Percentiles rank a stretch among this genome's conserved stretches.
These are phyloP conservation scores for Trichosporon ovoides DNA, from an alignment of 1,284 basidiomycete genomes.

Conservation along the genomic window DNA sequence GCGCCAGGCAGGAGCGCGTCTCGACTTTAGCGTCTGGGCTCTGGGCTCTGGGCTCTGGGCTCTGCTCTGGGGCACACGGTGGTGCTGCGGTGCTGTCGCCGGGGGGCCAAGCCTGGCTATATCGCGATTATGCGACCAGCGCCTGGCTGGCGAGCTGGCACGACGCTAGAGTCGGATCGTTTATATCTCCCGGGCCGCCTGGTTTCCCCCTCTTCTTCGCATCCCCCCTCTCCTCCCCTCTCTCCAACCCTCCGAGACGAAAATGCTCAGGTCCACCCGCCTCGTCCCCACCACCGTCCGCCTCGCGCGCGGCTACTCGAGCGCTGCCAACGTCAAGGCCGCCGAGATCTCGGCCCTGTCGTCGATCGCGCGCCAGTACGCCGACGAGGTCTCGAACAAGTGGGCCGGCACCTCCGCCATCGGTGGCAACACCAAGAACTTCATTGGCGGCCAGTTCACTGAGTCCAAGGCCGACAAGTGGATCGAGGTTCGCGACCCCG, in stretches of 20 bases:
- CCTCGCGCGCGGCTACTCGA: constrained; percentile 26
- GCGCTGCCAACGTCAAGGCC: constrained; percentile 20
- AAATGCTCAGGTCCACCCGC: constrained; percentile 20
- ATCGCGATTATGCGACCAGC: no score
- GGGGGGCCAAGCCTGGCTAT: neutral
- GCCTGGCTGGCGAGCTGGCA: neutral
- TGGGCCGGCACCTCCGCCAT: constrained; percentile 82
- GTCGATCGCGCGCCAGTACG: constrained; percentile 32
- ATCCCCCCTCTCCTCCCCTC: constrained; percentile 7
- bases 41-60: neutral
- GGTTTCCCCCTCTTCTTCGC: neutral
- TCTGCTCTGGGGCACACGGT: no score
- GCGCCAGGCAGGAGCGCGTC: neutral
- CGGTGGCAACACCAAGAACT: constrained; percentile 81
- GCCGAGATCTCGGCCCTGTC: constrained; percentile 21
- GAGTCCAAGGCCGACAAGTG: constrained; percentile 69
- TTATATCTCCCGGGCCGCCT: neutral
- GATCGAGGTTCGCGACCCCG: constrained; percentile 83
- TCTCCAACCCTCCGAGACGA: constrained; percentile 1
- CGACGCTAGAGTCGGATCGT: neutral
- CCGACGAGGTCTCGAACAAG: constrained; percentile 38
- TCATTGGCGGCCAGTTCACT: constrained; percentile 75
- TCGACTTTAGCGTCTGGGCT: neutral
- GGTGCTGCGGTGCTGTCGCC: no score
- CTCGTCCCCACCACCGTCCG: constrained; percentile 11